Base-by-base conservation (phyloP, 495 filamentous ascomycete species). In the Pyrenula aspistea region DNA sequence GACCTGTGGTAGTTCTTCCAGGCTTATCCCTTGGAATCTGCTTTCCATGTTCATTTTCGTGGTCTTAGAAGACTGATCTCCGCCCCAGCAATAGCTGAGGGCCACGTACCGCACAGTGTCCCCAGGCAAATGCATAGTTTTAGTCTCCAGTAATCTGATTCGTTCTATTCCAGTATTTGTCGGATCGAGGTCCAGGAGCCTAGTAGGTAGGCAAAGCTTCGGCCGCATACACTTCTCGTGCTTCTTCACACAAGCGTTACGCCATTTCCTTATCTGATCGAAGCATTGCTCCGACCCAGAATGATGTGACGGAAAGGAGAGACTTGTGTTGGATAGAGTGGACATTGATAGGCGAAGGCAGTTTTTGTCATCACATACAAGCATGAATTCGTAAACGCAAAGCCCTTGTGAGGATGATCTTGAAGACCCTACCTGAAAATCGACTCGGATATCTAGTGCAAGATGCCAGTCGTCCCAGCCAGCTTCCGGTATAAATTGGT, bases 21-120 rank as follows among this genome's bases (percentile, higher is more conserved):
- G n/a, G n/a, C 24, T 21, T 12, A 59, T 42, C 10, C 25, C n/a
- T n/a, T 23, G 15, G 12, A 23, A 19, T 12, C 19, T 19, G 4
- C 48, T 24, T 24, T 22, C n/a, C 1, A 56, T 19, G 50, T 1
- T 59, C 3, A 15, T 11, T n/a, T 22, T 22, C 10, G 53, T 59
- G 15, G 24, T 23, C 55, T 24, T 56, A 12, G 15, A 20, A 10
- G 36, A 36, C 15, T 22, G 19, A 4, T 54, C 22, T 10, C 53
- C 53, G 22, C 57, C 57, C 57, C 57, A 59, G 24, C 57, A 56
- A 22, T 59, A 56, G 53, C 57, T 59, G 12, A 57, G 54, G 4
- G 57, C 57, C n/a, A 49, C 53, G 24, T 59, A 59, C 12, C 12
- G 11, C 8, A 15, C 57, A 52, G 8, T 8, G 10, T 52, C 19